These are phyloP conservation scores for Porodaedalea pini DNA, from an alignment of 1,284 basidiomycete genomes.

Conservation along the genomic window DNA sequence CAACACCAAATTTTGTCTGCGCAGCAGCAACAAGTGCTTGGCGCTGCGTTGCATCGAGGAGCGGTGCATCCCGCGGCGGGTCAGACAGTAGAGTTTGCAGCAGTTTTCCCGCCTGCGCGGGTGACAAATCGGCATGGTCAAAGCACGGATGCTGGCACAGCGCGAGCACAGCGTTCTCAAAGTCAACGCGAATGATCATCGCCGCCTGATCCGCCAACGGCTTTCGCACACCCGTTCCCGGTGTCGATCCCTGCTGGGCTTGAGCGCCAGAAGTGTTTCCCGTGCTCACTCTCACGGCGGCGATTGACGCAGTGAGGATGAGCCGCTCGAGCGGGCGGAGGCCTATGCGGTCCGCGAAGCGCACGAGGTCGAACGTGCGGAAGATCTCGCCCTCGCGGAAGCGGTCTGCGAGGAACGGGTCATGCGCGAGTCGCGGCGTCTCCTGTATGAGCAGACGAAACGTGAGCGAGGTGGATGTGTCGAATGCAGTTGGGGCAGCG, in stretches of 20 bases:
- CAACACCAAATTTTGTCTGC: slow-evolving; percentile 69
- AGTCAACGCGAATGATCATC: slow-evolving; percentile 65
- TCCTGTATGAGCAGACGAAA: slow-evolving; percentile 85
- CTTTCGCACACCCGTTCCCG: slow-evolving; percentile 43
- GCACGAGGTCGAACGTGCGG: slow-evolving; percentile 72
- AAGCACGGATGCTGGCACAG: slow-evolving; percentile 74
- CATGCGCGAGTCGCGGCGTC: slow-evolving; percentile 78
- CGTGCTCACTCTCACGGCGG: slow-evolving; percentile 44
- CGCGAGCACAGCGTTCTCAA: slow-evolving; percentile 70
- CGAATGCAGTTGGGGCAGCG: slow-evolving; percentile 56
- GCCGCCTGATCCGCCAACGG: slow-evolving; percentile 69
- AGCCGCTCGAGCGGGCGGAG: slow-evolving; percentile 77
- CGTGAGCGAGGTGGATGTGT: slow-evolving; percentile 68
- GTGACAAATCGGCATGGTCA: slow-evolving; percentile 74
- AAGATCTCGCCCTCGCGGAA: slow-evolving; percentile 82
- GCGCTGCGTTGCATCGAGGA: slow-evolving; percentile 66
- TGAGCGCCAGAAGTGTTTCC: neutral
- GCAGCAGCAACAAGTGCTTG: slow-evolving; percentile 69
- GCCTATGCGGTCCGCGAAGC: slow-evolving; percentile 74
- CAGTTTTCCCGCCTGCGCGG: slow-evolving; percentile 71
- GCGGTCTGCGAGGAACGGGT: slow-evolving; percentile 81
- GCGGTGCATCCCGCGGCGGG: slow-evolving; percentile 57
- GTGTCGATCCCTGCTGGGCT: neutral
- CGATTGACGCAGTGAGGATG: slow-evolving; percentile 70
- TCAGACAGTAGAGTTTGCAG: slow-evolving; percentile 72